These are phyloP conservation scores for Zygnema circumcarinatum DNA, from an alignment of 139 green algal species.

Conservation along the genomic window DNA sequence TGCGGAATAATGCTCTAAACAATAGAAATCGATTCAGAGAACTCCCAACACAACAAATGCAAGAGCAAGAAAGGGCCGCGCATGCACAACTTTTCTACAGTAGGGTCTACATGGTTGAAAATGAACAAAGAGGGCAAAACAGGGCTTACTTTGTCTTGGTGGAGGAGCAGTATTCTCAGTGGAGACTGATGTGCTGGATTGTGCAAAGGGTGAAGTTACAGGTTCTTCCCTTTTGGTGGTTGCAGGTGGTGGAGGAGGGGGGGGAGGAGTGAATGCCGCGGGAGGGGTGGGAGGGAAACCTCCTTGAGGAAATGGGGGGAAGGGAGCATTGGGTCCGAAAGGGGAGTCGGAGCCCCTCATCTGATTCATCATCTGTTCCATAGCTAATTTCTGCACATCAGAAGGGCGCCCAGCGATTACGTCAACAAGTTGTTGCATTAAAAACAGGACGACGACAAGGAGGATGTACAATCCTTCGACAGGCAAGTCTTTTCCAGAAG, in stretches of 20 bases:
- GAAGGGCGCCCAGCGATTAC: too few species aligned
- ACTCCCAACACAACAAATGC: too few species aligned
- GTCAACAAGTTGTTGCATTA: too few species aligned
- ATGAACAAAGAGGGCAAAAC: neutral
- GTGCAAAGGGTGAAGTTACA: neutral
- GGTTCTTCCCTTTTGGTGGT: neutral
- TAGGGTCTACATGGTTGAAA: too few species aligned
- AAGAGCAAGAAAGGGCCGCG: too few species aligned
- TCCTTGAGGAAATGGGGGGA: neutral
- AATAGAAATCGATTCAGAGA: too few species aligned
- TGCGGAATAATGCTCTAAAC: too few species aligned
- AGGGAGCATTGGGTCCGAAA: neutral
- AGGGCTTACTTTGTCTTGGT: neutral
- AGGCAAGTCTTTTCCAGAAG: too few species aligned
- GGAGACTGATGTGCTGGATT: neutral
- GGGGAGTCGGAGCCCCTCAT: conserved; percentile 18
- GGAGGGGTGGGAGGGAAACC: conserved; percentile 11
- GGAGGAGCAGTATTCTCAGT: neutral
- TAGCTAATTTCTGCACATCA: conserved; percentile 21
- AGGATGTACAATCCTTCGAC: too few species aligned
- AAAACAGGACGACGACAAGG: too few species aligned
- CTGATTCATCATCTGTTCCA: conserved; percentile 27
- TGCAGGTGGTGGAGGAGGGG: conserved; percentile 12
- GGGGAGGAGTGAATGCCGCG: neutral
- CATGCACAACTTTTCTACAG: too few species aligned